Evolutionary conservation across 2,329 filamentous ascomycete genomes (phyloP).

Genomic region (Pestalotiopsis sp.): DNA sequence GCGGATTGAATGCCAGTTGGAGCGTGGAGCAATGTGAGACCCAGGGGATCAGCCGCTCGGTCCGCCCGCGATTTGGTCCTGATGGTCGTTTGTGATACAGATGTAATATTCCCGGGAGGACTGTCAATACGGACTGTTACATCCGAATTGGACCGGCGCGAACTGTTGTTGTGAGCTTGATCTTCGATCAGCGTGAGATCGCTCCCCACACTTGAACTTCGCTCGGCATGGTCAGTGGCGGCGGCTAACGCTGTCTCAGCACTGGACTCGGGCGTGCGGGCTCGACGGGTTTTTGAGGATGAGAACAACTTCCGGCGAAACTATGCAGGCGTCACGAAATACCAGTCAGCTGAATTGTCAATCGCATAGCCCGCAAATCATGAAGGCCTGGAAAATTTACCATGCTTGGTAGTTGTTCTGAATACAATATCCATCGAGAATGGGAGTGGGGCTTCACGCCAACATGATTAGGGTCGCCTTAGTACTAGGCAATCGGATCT

Average conservation of each 20-base stretch:
- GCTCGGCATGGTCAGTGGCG: not conserved
- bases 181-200: not conserved
- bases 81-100: not conserved
- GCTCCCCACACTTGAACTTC: not conserved
- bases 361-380: not conserved
- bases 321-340: not conserved
- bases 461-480: not conserved
- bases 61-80: not conserved
- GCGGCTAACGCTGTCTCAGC: not conserved
- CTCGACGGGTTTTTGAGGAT: not conserved
- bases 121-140: not conserved
- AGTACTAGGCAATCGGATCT: not conserved
- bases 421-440: not conserved
- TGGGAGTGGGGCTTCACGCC: not conserved
- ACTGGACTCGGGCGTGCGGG: not conserved
- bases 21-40: not conserved
- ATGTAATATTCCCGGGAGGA: not conserved
- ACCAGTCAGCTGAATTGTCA: not conserved
- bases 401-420: not conserved
- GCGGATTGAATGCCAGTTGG: not conserved
- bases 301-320: constrained; percentile 1
- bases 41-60: not conserved
- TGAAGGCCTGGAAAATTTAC: not conserved
- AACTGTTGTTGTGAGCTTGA: too few species aligned
- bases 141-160: not conserved